Evolutionary conservation across 2,329 filamentous ascomycete genomes (phyloP).

Genomic region (Neofusicoccum umdonicola): DNA sequence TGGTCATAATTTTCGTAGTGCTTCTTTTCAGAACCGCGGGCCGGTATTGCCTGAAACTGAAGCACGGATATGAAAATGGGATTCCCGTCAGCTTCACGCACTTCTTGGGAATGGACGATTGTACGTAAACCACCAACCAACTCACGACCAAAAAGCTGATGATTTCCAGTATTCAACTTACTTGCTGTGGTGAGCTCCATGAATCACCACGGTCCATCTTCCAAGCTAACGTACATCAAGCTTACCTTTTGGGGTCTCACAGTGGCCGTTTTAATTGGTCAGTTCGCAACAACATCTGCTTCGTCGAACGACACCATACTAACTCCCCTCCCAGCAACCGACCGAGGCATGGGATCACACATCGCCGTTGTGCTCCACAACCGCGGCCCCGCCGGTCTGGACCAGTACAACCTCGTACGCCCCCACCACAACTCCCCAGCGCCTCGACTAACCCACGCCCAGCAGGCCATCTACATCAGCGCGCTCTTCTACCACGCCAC

Average conservation of each 20-base stretch:
- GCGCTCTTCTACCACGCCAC: slow-evolving; percentile 49
- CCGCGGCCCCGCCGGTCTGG: slow-evolving; percentile 23
- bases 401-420: slow-evolving; percentile 15
- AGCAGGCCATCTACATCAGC: slow-evolving; percentile 43
- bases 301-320: background rate
- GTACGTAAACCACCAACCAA: slow-evolving; percentile 13
- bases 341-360: slow-evolving; percentile 34
- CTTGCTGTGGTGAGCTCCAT: slow-evolving; percentile 19
- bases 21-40: slow-evolving; percentile 22
- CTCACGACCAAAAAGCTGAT: background rate
- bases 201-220: background rate
- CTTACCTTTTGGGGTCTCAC: slow-evolving; percentile 22
- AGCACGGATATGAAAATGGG: slow-evolving; percentile 14
- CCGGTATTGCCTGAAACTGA: slow-evolving; percentile 20
- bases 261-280: slow-evolving; percentile 19
- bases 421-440: background rate
- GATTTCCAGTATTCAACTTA: slow-evolving; percentile 22
- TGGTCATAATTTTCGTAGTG: slow-evolving; percentile 18
- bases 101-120: slow-evolving; percentile 23
- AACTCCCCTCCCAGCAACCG: slow-evolving; percentile 8
- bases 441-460: background rate
- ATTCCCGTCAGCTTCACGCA: background rate
- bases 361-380: slow-evolving; percentile 26
- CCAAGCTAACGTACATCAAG: background rate
- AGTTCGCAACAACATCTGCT: background rate